Base-by-base conservation (phyloP, 2,329 filamentous ascomycete species). In the Colletotrichum costaricense region DNA sequence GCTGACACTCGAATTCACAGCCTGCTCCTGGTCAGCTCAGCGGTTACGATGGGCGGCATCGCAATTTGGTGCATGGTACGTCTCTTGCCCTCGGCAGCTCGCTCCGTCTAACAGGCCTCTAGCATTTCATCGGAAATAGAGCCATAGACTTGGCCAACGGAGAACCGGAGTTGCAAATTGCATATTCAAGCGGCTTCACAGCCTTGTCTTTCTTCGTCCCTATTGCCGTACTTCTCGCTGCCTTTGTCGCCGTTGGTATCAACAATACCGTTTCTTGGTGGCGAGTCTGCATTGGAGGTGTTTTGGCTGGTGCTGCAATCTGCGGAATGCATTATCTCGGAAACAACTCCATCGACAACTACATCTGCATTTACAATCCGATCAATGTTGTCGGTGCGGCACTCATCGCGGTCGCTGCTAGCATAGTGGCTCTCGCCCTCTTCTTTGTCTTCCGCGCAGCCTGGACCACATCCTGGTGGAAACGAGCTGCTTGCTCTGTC, bases 271-370 rank as follows among this genome's bases (percentile, higher is more conserved):
- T 92, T 16, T 88, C 87, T 22, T 89, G 89, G 82, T 82, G 88
- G 81, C 88, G 91, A 57, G 87, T 93, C 12, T 79, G 87, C 8
- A 78, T 90, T 5, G 92, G 93, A 9, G 94, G 94, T 7, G 79
- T 90, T 1, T 86, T 95, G 56, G 93, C 93, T 2, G 95, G 95
- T 16, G 86, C 91, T 5, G 92, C 94, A 26, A 92, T 97, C 63
- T 94, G 93, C 73, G 93, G 93, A 38, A 97, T 97, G 94, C 94
- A 97, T 81, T 97, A 97, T 78, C 86, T 96, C 22, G 94, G 94
- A n/a, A 95, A 97, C 79, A 89, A 93, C 38, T 94, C 94, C 42
- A 95, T 96, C 74, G 87, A 88, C 33, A 96, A 97, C 80, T 97
- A 97, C 79, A 82, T 80, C 4, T 92, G 93, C 77, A 82, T 86